Evolutionary conservation across 305 asterid species (phyloP).

Genomic region (Rubia balearica): DNA sequence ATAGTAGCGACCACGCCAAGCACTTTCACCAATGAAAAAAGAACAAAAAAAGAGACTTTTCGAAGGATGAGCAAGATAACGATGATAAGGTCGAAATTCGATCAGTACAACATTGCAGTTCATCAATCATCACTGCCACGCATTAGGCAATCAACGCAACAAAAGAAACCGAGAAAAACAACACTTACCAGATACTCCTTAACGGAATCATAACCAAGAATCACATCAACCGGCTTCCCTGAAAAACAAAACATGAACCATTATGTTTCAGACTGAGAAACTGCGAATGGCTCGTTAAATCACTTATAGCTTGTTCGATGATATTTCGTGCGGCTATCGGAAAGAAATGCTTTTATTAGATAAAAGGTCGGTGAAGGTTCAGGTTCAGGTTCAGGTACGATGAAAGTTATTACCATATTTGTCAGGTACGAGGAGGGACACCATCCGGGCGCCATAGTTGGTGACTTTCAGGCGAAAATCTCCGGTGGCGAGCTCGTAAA

Average conservation of each 20-base stretch:
- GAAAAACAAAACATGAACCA: neutral
- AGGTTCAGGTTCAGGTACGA: neutral
- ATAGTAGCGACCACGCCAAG: neutral
- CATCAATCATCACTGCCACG: neutral
- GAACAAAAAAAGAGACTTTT: neutral
- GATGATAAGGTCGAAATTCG: neutral
- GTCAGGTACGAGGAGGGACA: constrained; percentile 45
- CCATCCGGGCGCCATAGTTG: constrained; percentile 42
- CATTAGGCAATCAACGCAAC: neutral
- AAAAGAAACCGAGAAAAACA: neutral
- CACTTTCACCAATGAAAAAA: neutral
- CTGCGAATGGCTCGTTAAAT: too few relatives aligned
- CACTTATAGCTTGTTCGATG: neutral
- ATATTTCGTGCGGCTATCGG: too few relatives aligned
- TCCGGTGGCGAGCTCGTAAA: constrained; percentile 37
- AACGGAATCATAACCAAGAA: constrained; percentile 70
- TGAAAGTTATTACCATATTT: constrained; percentile 27
- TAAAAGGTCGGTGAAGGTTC: neutral
- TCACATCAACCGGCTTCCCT: constrained; percentile 63
- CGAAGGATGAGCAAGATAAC: neutral
- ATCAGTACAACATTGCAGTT: constrained; percentile 1
- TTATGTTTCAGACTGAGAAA: neutral
- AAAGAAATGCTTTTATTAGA: neutral
- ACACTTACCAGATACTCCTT: constrained; percentile 46
- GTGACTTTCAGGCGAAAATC: constrained; percentile 38